Percentiles rank a stretch among this genome's conserved stretches.
phyloP scores from a whole-genome alignment of 345 rosid genomes.

The Linum lewisii region DNA sequence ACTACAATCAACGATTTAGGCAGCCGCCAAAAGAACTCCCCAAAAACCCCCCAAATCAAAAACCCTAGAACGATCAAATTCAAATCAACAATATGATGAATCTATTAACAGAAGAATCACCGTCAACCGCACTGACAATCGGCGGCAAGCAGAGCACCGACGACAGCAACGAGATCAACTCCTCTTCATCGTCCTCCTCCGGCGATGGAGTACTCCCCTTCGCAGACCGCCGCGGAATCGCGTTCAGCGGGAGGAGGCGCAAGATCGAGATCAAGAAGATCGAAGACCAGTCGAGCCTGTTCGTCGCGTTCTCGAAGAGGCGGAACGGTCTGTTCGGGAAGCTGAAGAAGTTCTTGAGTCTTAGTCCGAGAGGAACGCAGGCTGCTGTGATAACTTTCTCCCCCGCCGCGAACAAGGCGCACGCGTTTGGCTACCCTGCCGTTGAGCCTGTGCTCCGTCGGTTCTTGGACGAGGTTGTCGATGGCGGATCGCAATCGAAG shows the following conservation, averaged over 20 bases:
- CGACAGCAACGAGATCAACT: not conserved
- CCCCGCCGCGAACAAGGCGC: not conserved
- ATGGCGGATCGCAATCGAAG: not conserved
- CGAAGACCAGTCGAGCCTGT: not conserved
- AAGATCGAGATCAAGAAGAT: not conserved
- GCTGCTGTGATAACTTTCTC: not conserved
- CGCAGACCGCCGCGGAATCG: not conserved
- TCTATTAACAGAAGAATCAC: not conserved
- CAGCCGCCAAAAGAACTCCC: not conserved
- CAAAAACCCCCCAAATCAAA: not conserved
- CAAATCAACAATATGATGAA: too few relatives aligned
- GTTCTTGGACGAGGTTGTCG: not conserved
- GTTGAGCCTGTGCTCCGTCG: not conserved
- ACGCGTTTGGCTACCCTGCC: not conserved
- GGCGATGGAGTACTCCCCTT: too few relatives aligned
- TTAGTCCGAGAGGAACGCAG: not conserved
- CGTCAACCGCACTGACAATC: not conserved
- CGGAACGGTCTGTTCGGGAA: not conserved
- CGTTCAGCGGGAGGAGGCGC: not conserved
- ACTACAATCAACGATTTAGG: not conserved
- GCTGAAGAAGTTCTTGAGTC: not conserved
- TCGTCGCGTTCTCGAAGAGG: not conserved
- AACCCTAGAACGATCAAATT: conserved; percentile 1
- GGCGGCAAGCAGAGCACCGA: not conserved
- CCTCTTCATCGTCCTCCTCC: too few relatives aligned